Evolutionary conservation across 805 yeast species (phyloP).

Genomic region (Sungouiella blattae): DNA sequence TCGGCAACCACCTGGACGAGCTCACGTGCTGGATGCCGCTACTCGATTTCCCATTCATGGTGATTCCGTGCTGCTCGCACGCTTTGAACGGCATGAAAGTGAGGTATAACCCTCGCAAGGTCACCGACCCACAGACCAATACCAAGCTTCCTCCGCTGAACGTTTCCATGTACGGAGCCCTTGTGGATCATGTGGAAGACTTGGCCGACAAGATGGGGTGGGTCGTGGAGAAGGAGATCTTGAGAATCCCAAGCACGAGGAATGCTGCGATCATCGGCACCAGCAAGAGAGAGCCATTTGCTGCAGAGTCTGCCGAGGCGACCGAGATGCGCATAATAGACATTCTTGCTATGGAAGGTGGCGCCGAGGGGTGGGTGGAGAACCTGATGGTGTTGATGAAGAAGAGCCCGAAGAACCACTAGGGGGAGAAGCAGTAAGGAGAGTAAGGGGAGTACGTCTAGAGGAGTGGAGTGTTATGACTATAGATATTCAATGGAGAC

Average conservation of each 20-base stretch:
- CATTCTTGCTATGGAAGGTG: slow-evolving; percentile 73
- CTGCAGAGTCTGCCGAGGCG: slow-evolving; percentile 27
- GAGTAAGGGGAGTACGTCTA: neutral
- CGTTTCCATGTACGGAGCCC: slow-evolving; percentile 73
- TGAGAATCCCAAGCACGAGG: slow-evolving; percentile 90
- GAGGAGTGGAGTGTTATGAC: no score
- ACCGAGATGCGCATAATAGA: slow-evolving; percentile 48
- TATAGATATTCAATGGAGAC: no score
- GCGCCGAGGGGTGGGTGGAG: slow-evolving; percentile 88
- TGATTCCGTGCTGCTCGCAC: slow-evolving; percentile 95
- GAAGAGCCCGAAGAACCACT: slow-evolving; percentile 71
- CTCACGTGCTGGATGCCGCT: slow-evolving; percentile 94
- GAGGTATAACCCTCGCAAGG: slow-evolving; percentile 52
- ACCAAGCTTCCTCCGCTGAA: slow-evolving; percentile 5
- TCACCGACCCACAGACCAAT: slow-evolving; percentile 3
- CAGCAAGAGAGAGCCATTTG: slow-evolving; percentile 23
- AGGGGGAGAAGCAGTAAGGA: neutral
- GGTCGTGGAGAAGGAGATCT: slow-evolving; percentile 79
- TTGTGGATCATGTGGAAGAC: slow-evolving; percentile 80
- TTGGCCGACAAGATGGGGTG: slow-evolving; percentile 72
- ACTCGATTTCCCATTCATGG: slow-evolving; percentile 81
- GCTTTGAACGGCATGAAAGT: slow-evolving; percentile 71
- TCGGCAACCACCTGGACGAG: slow-evolving; percentile 95
- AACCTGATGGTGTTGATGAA: slow-evolving; percentile 69
- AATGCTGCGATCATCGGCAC: slow-evolving; percentile 86